Evolutionary conservation across 2,329 filamentous ascomycete genomes (phyloP).

Genomic region (Pyrenophora graminea): DNA sequence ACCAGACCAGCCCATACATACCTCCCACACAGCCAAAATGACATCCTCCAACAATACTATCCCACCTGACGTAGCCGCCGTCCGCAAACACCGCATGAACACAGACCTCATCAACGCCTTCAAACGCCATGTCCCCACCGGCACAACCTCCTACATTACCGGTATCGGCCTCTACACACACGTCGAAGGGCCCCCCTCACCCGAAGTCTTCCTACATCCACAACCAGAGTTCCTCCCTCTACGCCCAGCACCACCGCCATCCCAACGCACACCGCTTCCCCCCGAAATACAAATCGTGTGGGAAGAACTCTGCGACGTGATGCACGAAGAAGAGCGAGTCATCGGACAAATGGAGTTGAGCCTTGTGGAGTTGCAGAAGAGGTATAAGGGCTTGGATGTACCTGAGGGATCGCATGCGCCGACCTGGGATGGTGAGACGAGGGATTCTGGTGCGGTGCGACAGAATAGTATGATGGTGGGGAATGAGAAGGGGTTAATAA

Average conservation of each 20-base stretch:
- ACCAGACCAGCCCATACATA: too few species aligned
- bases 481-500: too few species aligned
- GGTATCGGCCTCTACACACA: conserved; percentile 38
- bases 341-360: conserved; percentile 1
- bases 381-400: neutral
- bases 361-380: conserved; percentile 2
- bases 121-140: neutral
- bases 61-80: conserved; percentile 15
- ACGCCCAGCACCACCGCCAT: neutral
- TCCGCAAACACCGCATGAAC: conserved; percentile 26
- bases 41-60: conserved; percentile 1
- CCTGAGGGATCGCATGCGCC: neutral
- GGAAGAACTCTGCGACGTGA: neutral
- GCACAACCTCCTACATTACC: conserved; percentile 14
- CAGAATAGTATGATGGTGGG: too few species aligned
- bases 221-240: conserved; percentile 8
- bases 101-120: conserved; percentile 23
- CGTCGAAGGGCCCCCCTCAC: conserved; percentile 7
- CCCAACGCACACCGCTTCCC: neutral
- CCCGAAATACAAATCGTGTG: conserved; percentile 1
- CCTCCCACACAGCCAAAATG: too few species aligned
- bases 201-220: neutral
- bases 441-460: neutral
- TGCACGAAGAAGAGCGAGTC: conserved; percentile 1
- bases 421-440: neutral